Percentiles rank a stretch among this genome's conserved stretches.
phyloP scores from a whole-genome alignment of 2,329 filamentous ascomycete species.

The Pseudovirgaria hyperparasitica region DNA sequence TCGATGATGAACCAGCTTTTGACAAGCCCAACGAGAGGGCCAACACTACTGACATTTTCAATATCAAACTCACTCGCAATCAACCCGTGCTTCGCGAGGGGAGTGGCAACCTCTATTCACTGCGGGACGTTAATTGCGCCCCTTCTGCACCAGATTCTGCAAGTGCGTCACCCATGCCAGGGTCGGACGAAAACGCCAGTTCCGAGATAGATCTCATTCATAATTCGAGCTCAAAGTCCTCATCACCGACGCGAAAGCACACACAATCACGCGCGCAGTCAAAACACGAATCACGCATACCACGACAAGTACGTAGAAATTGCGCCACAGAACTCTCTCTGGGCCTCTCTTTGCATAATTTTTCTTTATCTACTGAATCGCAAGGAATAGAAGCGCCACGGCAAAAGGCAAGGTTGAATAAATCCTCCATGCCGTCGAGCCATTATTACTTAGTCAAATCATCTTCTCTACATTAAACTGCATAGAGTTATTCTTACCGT shows the following conservation, averaged over 20 bases:
- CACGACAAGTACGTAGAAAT: conserved; percentile 24
- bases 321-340: conserved; percentile 3
- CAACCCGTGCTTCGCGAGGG: conserved; percentile 21
- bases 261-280: conserved; percentile 3
- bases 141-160: conserved; percentile 10
- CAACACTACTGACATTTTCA: conserved; percentile 17
- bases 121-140: conserved; percentile 26
- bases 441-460: no score
- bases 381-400: no score
- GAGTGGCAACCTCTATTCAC: conserved; percentile 21
- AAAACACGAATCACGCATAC: conserved; percentile 15
- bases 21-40: conserved; percentile 11
- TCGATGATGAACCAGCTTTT: not conserved
- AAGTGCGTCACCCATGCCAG: conserved; percentile 12
- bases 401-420: no score
- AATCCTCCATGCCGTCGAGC: no score
- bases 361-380: not conserved
- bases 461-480: no score
- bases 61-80: conserved; percentile 18
- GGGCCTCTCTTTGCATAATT: not conserved
- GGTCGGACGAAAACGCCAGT: conserved; percentile 18
- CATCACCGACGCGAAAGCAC: conserved; percentile 9
- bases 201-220: conserved; percentile 16
- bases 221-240: conserved; percentile 9
- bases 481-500: no score